Base-by-base conservation (phyloP, 495 filamentous ascomycete genomes). In the Monascus purpureus region DNA sequence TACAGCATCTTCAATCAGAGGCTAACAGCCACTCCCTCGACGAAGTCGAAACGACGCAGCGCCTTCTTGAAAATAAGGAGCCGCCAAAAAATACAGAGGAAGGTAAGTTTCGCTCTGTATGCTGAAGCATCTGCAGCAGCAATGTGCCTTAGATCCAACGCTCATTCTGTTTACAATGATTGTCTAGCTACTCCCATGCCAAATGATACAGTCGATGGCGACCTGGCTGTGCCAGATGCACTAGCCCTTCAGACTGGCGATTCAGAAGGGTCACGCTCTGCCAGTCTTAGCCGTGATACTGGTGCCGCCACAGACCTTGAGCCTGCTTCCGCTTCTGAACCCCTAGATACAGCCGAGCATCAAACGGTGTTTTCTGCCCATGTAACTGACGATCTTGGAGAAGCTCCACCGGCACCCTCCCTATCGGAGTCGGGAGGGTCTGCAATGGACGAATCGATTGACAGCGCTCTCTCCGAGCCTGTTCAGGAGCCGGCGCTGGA, bases 1-100 rank as follows among this genome's bases (percentile, higher is more conserved):
- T 77, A 32, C 65, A 73, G 25, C 43, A 50, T 23, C 56, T 75
- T 1, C 60, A 61, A 6, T 38, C 59, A 16, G 58, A 73, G 36
- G 47, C 68, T 12, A 51, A 63, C 37, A 62, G 55, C 0, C 36
- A 63, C 29, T 43, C 58, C 1, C 43, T 59, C 25, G 54, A 52
- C 14, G 53, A 60, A 28, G 39, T 68, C 8, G 52, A 64, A 25
- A 46, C 57, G 40, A 46, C 56, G 43, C 39, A 53, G 43, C 46
- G 47, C 31, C 45, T 46, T 32, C 29, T 45, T 11, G 33, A 47
- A 26, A 31, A 35, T 25, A 38, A 53, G 25, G 31, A 54, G 41
- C 41, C 44, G 31, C 15, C 34, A 22, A 34, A 55, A 41, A 36
- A 36, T 43, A 16, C 29, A 19, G 28, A 40, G 29, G 35, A 53